Evolutionary conservation across 805 yeast species (phyloP), one percentile per base, ranked within the genome.

Genomic region (Blastobotrys robertii): DNA sequence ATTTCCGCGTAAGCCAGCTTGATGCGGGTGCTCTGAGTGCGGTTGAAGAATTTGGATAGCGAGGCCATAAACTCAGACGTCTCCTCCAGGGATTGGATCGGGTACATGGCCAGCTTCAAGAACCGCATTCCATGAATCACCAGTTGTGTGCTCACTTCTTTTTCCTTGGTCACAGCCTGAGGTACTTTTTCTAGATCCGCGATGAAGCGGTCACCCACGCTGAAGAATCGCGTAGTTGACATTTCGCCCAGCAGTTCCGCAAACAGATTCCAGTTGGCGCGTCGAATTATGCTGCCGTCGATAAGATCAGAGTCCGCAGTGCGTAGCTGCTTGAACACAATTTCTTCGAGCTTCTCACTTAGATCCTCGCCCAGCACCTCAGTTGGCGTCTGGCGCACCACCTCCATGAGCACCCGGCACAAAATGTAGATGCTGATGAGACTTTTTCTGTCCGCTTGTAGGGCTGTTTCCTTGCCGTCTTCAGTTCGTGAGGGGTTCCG

Each of bases 101-200:
- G 97, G 50, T 84, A 84, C 50, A 87, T 81, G 39, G 79, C 78
- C 39, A 92, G 66, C 47, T 76, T 77, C 41, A 92, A 63, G 54
- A 84, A 83, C 52, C 92, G 70, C 97, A 94, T 92, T 3, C 97
- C 97, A 54, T 84, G 81, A 29, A 94, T 83, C 38, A 92, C 65
- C 37, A 88, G 64, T 55, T 81, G 84, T 5, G 83, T 69, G 31
- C 76, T 71, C 1, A 87, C 77, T 48, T 77, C 83, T 32, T 64
- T 60, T n/a, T 69, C 72, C 40, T 65, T 65, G 0, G 76, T 60
- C 9, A 68, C 65, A 8, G 67, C 64, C 3, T 68, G 59, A 11
- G 94, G 94, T 2, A 81, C 70, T 55, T 82, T 85, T 56, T 92
- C 98, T 42, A 92, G 64, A 54, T 90, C 97, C 0, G 94, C 94